Evolutionary conservation across 116 monocot genomes (phyloP).

Genomic region (Papilionanthe hybrid): DNA sequence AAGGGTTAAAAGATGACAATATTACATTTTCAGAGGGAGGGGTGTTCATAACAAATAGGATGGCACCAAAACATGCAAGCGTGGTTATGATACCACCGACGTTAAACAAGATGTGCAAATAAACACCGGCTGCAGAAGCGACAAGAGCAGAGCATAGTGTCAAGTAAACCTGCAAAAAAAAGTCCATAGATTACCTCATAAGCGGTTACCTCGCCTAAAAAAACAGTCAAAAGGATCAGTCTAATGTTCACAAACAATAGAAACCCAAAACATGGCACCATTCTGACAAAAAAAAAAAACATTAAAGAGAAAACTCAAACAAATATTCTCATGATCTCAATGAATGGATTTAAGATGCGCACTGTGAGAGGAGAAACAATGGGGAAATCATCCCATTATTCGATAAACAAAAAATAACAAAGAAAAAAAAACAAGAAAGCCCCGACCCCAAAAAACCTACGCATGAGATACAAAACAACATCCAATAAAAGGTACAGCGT

Average conservation of each 20-base stretch:
- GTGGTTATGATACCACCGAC: constrained; percentile 69
- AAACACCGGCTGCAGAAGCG: constrained; percentile 68
- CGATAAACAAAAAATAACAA: too few relatives aligned
- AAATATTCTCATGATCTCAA: too few relatives aligned
- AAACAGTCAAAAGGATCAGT: background rate
- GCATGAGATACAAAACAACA: too few relatives aligned
- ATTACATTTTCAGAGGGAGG: constrained; percentile 52
- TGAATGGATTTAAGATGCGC: too few relatives aligned
- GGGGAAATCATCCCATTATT: too few relatives aligned
- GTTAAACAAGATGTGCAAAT: constrained; percentile 72
- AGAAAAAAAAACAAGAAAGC: too few relatives aligned
- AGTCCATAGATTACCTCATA: background rate
- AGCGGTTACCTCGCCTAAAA: background rate
- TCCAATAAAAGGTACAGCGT: too few relatives aligned
- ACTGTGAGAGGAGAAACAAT: too few relatives aligned
- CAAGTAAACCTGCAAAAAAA: constrained; percentile 63
- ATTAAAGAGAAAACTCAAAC: too few relatives aligned
- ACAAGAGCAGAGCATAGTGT: constrained; percentile 67
- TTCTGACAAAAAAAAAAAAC: too few relatives aligned
- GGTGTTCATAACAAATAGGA: constrained; percentile 34
- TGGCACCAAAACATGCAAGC: constrained; percentile 33
- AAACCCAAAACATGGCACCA: too few relatives aligned
- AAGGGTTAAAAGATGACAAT: background rate
- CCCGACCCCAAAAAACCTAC: too few relatives aligned
- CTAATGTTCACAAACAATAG: background rate